Evolutionary conservation across 1,284 basidiomycete genomes (phyloP).

Genomic region (Wallemia mellicola): DNA sequence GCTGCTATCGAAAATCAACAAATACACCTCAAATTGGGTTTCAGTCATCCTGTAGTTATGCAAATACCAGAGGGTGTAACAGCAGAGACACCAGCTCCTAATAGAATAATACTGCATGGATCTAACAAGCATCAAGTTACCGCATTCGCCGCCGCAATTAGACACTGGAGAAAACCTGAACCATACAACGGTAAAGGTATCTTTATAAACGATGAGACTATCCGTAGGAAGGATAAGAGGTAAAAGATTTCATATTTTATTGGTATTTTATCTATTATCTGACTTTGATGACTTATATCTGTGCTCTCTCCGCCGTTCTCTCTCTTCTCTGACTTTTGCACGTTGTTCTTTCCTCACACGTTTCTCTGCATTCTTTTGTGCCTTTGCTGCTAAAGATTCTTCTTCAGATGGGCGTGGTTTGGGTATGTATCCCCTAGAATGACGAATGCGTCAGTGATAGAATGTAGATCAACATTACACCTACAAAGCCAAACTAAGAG

Average conservation of each 20-base stretch:
- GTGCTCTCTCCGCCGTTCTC: conserved; percentile 1
- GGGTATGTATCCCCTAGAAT: conserved; percentile 9
- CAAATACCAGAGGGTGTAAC: conserved; percentile 52
- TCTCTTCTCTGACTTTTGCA: conserved; percentile 16
- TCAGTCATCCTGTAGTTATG: conserved; percentile 56
- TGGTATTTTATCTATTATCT: no score
- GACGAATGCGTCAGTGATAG: no score
- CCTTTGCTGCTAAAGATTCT: conserved; percentile 1
- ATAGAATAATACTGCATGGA: conserved; percentile 21
- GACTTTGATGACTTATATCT: no score
- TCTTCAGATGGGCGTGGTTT: conserved; percentile 1
- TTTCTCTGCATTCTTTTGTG: conserved; percentile 22
- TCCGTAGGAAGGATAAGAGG: conserved; percentile 68
- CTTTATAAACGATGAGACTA: conserved; percentile 63
- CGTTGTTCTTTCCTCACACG: conserved; percentile 26
- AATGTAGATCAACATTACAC: no score
- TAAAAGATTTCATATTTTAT: no score
- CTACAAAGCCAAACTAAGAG: conserved; percentile 45
- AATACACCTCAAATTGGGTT: conserved; percentile 72
- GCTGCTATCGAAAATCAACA: conserved; percentile 45
- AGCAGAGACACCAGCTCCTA: conserved; percentile 25
- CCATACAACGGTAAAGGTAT: conserved; percentile 97
- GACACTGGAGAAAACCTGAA: conserved; percentile 63
- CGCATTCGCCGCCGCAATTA: conserved; percentile 58
- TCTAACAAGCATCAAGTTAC: conserved; percentile 33